Conservation (phyloP, 345 rosid genomes). For the Lagerstroemia speciosa region DNA sequence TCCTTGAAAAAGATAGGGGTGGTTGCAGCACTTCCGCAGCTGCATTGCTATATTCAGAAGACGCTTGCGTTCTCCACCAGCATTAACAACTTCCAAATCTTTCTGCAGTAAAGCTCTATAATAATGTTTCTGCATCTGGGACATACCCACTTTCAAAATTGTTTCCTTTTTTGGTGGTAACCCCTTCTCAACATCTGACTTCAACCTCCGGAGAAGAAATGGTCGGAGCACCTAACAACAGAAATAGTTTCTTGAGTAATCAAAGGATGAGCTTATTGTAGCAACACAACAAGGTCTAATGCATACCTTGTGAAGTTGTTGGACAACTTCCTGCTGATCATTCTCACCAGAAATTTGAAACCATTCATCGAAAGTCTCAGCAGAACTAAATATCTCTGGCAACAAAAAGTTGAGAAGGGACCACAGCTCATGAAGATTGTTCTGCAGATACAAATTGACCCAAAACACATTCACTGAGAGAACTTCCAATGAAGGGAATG, state of each 20-base stretch:
- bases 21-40: conserved; percentile 97
- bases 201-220: conserved; percentile 89
- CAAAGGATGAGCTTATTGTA: background rate
- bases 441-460: conserved; percentile 37
- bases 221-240: conserved; percentile 45
- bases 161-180: conserved; percentile 99
- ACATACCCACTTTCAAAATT: conserved; percentile 97
- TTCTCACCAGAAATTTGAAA: conserved; percentile 98
- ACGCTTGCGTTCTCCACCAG: conserved; percentile 99
- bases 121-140: conserved; percentile 98
- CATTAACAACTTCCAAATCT: conserved; percentile 97
- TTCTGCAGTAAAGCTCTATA: conserved; percentile 90
- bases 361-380: conserved; percentile 99
- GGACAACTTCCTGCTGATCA: conserved; percentile 99
- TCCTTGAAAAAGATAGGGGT: conserved; percentile 99
- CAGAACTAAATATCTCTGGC: conserved; percentile 96
- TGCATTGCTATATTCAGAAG: conserved; percentile 97
- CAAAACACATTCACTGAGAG: background rate
- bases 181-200: conserved; percentile 95
- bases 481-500: background rate
- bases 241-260: conserved; percentile 6
- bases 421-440: conserved; percentile 98
- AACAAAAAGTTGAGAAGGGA: conserved; percentile 90
- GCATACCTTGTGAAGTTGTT: conserved; percentile 92
- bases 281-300: background rate